phyloP scores from a whole-genome alignment of 2,329 filamentous ascomycete species.

The Arthrobotrys sphaeroides region DNA sequence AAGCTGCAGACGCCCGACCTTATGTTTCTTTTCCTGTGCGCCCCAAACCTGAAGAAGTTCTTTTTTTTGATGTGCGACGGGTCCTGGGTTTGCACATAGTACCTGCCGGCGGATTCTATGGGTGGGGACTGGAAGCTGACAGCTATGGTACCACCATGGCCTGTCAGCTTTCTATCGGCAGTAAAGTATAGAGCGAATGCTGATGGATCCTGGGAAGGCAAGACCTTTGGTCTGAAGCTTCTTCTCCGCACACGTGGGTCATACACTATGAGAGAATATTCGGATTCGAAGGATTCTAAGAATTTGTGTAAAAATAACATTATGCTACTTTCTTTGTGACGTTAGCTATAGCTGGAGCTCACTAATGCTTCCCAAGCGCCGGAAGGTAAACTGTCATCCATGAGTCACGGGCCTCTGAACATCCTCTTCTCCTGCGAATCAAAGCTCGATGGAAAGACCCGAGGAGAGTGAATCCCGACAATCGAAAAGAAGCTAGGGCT shows the following conservation, averaged over 20 bases:
- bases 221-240: neutral
- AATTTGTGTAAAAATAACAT: constrained; percentile 3
- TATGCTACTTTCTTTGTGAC: neutral
- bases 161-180: constrained; percentile 11
- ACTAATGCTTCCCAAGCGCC: neutral
- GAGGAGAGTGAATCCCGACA: neutral
- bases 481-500: constrained; percentile 2
- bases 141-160: constrained; percentile 14
- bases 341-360: constrained; percentile 1
- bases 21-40: constrained; percentile 15
- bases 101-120: neutral
- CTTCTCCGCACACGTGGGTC: neutral
- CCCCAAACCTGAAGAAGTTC: neutral
- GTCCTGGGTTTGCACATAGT: neutral
- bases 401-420: neutral
- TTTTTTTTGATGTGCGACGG: neutral
- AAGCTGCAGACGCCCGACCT: neutral
- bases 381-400: neutral
- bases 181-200: neutral
- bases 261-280: neutral
- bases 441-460: constrained; percentile 2
- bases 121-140: neutral
- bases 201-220: neutral
- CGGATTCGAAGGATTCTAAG: neutral
- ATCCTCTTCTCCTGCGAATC: neutral